Percentiles rank a stretch among this genome's conserved stretches.
These are phyloP conservation scores for Sclerotinia glacialis DNA, from an alignment of 2,329 filamentous ascomycete genomes.

Conservation along the genomic window DNA sequence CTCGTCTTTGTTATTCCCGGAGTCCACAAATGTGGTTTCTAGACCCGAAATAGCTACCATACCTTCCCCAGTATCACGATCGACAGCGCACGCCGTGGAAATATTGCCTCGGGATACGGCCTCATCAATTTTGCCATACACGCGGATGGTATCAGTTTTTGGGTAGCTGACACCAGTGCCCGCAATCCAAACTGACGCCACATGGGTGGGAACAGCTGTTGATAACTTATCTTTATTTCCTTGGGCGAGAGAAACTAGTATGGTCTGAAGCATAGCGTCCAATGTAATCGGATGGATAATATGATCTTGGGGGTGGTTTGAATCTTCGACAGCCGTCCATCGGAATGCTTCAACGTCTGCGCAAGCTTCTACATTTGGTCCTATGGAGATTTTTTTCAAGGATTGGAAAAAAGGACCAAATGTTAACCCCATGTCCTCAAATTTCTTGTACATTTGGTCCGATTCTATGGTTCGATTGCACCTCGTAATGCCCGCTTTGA, in stretches of 20 bases:
- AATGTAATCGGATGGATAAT: slow-evolving; percentile 56
- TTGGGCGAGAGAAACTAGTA: slow-evolving; percentile 22
- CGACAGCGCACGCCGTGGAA: not conserved
- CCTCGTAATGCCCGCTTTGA: not conserved
- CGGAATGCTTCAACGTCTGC: slow-evolving; percentile 37
- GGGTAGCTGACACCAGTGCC: not conserved
- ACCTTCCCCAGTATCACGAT: not conserved
- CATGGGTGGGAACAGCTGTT: not conserved
- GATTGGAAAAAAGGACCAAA: not conserved
- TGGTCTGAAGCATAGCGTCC: slow-evolving; percentile 45
- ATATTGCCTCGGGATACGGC: not conserved
- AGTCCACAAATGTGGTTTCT: not conserved
- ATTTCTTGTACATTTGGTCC: not conserved
- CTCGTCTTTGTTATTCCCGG: not conserved
- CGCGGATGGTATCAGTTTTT: not conserved
- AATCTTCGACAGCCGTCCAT: slow-evolving; percentile 23
- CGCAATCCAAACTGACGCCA: not conserved
- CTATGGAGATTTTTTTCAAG: not conserved
- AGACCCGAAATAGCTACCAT: not conserved
- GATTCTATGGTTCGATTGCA: not conserved
- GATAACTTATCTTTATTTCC: slow-evolving; percentile 18
- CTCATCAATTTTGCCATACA: not conserved
- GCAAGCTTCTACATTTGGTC: not conserved
- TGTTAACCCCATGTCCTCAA: not conserved
- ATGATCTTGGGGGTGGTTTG: slow-evolving; percentile 41